phyloP scores from a whole-genome alignment of 1,284 basidiomycete species.

The Nidula niveotomentosa region DNA sequence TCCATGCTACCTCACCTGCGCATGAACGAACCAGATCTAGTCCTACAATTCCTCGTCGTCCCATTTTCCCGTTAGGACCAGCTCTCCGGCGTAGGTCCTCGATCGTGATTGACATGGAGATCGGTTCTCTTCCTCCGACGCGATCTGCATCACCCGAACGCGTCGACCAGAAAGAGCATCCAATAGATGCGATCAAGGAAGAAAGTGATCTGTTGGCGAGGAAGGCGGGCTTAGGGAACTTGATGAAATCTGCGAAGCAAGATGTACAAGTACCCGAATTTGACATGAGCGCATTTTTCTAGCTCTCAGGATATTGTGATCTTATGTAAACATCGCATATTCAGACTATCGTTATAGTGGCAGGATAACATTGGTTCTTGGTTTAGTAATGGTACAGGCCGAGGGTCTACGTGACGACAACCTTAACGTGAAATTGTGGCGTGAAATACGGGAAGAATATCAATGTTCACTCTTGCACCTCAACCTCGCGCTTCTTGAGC shows the following conservation, averaged over 20 bases:
- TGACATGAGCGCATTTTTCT: slow-evolving; percentile 76
- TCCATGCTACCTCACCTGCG: slow-evolving; percentile 15
- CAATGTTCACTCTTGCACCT: slow-evolving; percentile 50
- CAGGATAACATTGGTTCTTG: no score
- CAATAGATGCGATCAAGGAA: slow-evolving; percentile 33
- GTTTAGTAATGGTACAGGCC: no score
- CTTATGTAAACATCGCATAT: no score
- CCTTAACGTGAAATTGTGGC: no score
- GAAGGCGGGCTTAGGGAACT: slow-evolving; percentile 75
- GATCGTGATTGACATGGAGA: slow-evolving; percentile 86
- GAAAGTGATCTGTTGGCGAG: slow-evolving; percentile 59
- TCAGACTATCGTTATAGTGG: no score
- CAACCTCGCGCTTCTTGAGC: slow-evolving; percentile 82
- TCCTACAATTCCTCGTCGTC: slow-evolving; percentile 39
- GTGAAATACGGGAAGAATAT: no score
- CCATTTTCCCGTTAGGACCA: slow-evolving; percentile 53
- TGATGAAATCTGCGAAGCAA: slow-evolving; percentile 88
- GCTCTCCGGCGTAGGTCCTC: slow-evolving; percentile 60
- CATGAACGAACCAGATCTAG: slow-evolving; percentile 29
- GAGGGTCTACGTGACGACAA: no score
- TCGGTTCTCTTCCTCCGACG: slow-evolving; percentile 63
- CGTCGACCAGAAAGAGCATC: slow-evolving; percentile 10
- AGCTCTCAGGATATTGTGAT: slow-evolving; percentile 2
- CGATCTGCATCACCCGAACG: slow-evolving; percentile 49
- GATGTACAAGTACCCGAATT: slow-evolving; percentile 86